Evolutionary conservation across 2,329 filamentous ascomycete genomes (phyloP).

Genomic region (Colletotrichum abscissum): DNA sequence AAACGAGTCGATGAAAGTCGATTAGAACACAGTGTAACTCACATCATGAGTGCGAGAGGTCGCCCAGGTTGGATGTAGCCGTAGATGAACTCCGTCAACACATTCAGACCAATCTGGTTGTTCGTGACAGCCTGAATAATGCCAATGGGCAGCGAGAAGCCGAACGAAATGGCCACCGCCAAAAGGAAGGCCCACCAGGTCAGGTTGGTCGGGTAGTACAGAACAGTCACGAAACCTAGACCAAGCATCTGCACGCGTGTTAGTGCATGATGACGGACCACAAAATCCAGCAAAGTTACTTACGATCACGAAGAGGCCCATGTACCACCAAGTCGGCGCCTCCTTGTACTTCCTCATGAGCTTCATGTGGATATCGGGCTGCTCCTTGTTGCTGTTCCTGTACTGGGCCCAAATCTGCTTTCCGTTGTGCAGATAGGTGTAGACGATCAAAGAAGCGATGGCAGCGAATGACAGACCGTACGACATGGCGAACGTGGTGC

Average conservation of each 20-base stretch:
- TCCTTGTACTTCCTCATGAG: conserved; percentile 72
- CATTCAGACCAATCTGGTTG: conserved; percentile 78
- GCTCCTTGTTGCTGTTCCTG: conserved; percentile 67
- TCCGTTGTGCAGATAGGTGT: conserved; percentile 75
- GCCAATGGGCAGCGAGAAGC: conserved; percentile 74
- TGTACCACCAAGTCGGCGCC: conserved; percentile 74
- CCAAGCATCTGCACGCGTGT: conserved; percentile 57
- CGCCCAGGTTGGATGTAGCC: conserved; percentile 81
- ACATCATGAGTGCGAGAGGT: conserved; percentile 80
- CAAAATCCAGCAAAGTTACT: conserved; percentile 38
- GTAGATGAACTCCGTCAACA: conserved; percentile 79
- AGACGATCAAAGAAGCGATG: conserved; percentile 75
- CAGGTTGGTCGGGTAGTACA: conserved; percentile 74
- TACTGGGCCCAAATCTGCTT: conserved; percentile 74
- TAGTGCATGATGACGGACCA: conserved; percentile 1
- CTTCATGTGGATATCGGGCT: conserved; percentile 73
- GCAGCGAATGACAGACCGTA: conserved; percentile 81
- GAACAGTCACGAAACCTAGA: conserved; percentile 64
- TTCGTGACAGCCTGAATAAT: conserved; percentile 79
- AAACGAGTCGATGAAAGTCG: background rate
- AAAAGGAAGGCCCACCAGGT: conserved; percentile 80
- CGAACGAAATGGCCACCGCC: conserved; percentile 71
- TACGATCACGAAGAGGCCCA: conserved; percentile 65
- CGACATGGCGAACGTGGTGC: conserved; percentile 76
- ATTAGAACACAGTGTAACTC: conserved; percentile 37